These are phyloP conservation scores for Pseudoneurospora amorphoporcata DNA, from an alignment of 495 filamentous ascomycete genomes.

Conservation along the genomic window DNA sequence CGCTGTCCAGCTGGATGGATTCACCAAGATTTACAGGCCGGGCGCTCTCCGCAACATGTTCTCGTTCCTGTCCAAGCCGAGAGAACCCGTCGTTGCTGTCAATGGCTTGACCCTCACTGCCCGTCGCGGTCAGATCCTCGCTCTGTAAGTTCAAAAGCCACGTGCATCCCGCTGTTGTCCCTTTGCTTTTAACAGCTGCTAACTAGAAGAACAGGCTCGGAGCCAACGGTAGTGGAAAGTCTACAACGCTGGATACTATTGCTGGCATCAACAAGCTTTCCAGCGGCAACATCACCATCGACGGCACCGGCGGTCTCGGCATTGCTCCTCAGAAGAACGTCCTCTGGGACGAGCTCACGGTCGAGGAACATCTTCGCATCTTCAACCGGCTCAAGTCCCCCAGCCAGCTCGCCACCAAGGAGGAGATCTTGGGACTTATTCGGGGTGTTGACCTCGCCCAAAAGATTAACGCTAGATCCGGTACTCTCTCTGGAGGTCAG, in stretches of 20 bases:
- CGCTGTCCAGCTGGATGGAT: slow-evolving; percentile 54
- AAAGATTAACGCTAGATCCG: slow-evolving; percentile 55
- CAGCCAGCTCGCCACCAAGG: slow-evolving; percentile 37
- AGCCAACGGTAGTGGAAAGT: slow-evolving; percentile 80
- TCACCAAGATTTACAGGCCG: slow-evolving; percentile 66
- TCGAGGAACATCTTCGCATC: slow-evolving; percentile 66
- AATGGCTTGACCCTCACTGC: slow-evolving; percentile 54
- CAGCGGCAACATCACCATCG: slow-evolving; percentile 58
- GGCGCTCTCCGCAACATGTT: slow-evolving; percentile 50
- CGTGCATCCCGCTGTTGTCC: no score
- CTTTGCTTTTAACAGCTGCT: no score
- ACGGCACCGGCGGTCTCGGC: slow-evolving; percentile 65
- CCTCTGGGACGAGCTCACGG: slow-evolving; percentile 74
- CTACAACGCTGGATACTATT: slow-evolving; percentile 77
- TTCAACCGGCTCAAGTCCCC: slow-evolving; percentile 69
- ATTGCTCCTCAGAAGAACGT: slow-evolving; percentile 88
- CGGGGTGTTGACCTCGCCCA: slow-evolving; percentile 55
- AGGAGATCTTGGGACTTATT: slow-evolving; percentile 50
- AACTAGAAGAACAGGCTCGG: slow-evolving; percentile 36
- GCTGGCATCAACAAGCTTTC: slow-evolving; percentile 65
- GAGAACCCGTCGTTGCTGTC: slow-evolving; percentile 62
- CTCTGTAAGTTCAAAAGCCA: slow-evolving; percentile 29
- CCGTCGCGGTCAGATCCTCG: slow-evolving; percentile 65
- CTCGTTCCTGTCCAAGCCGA: slow-evolving; percentile 39
- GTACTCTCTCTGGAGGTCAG: slow-evolving; percentile 74